Evolutionary conservation across 768 basidiomycete species (phyloP).

Genomic region (Leccinellum luteum): DNA sequence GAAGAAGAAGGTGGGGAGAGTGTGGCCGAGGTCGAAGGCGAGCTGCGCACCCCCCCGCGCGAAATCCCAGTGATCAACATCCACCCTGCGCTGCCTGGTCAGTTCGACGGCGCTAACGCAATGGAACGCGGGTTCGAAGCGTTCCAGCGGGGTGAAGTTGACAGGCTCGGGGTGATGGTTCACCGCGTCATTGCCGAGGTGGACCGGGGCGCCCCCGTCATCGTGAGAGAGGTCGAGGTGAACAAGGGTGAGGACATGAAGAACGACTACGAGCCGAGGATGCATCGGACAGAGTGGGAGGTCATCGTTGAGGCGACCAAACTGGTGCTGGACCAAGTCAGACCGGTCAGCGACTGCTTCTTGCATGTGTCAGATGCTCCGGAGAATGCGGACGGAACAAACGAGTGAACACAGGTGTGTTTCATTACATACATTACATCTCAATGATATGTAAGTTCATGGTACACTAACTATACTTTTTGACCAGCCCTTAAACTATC

Average conservation of each 20-base stretch:
- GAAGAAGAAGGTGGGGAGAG: no score
- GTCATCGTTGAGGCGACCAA: conserved; percentile 86
- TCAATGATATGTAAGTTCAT: no score
- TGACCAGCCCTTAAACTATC: conserved; percentile 19
- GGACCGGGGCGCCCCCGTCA: conserved; percentile 84
- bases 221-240: conserved; percentile 78
- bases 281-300: conserved; percentile 86
- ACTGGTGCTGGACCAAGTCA: conserved; percentile 59
- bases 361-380: not conserved
- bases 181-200: conserved; percentile 93
- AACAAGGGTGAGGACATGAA: conserved; percentile 68
- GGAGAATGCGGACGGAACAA: not conserved
- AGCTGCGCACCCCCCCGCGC: conserved; percentile 10
- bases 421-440: not conserved
- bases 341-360: conserved; percentile 14
- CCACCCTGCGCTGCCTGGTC: conserved; percentile 92
- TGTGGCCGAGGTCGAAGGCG: conserved; percentile 30
- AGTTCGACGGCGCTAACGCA: conserved; percentile 95
- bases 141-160: conserved; percentile 78
- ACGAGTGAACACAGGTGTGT: conserved; percentile 4
- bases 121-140: conserved; percentile 89
- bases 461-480: conserved; percentile 19
- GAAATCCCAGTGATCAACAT: conserved; percentile 88
- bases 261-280: conserved; percentile 60
- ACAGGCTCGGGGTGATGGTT: conserved; percentile 83